Conservation (phyloP, 1,284 basidiomycete species). For the Baeospora myosura region DNA sequence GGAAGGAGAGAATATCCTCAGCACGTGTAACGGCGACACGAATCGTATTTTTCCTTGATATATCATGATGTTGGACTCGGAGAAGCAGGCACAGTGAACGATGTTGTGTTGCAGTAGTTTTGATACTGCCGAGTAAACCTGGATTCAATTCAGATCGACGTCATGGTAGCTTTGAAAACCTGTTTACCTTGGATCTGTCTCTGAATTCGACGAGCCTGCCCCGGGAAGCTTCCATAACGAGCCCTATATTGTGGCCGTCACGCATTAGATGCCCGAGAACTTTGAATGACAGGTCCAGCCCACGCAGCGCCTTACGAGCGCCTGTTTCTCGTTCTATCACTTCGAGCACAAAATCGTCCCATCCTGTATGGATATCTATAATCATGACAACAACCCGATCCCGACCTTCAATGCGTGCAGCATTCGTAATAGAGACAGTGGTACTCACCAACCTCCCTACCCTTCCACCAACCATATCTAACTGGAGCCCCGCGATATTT, state of each 20-base stretch:
- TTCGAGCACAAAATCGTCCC: constrained; percentile 21
- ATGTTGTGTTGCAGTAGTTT: constrained; percentile 28
- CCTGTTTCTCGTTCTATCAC: constrained; percentile 27
- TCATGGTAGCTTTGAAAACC: not conserved
- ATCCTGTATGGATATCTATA: constrained; percentile 29
- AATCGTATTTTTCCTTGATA: constrained; percentile 25
- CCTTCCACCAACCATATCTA: constrained; percentile 22
- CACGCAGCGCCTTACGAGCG: constrained; percentile 27
- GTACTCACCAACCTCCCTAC: constrained; percentile 24
- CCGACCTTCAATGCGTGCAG: not conserved
- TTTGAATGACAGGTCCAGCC: constrained; percentile 33
- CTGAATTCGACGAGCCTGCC: constrained; percentile 28
- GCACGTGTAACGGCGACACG: constrained; percentile 15
- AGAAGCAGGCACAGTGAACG: constrained; percentile 19
- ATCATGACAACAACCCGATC: no score
- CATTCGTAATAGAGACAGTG: not conserved
- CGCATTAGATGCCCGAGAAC: constrained; percentile 37
- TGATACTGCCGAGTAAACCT: constrained; percentile 33
- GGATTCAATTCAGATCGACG: not conserved
- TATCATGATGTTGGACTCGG: constrained; percentile 19
- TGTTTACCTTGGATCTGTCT: constrained; percentile 25
- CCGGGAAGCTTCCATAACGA: constrained; percentile 35
- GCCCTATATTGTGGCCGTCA: constrained; percentile 29
- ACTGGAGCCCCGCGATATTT: constrained; percentile 21
- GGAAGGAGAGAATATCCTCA: constrained; percentile 9